Evolutionary conservation across 1,284 basidiomycete species (phyloP).

Genomic region (Ceratobasidium sp.): DNA sequence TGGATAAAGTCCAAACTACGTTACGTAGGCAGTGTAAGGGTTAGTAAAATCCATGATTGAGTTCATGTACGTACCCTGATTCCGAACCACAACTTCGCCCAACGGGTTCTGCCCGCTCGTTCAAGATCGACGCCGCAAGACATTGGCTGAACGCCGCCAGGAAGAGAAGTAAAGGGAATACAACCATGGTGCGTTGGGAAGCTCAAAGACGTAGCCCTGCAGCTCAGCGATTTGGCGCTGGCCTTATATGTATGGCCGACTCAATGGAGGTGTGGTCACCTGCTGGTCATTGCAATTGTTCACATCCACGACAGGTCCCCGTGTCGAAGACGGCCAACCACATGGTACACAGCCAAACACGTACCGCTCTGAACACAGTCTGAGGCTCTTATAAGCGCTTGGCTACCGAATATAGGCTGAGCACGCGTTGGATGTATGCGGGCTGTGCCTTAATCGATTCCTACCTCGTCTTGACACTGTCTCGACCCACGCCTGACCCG

Average conservation of each 20-base stretch:
- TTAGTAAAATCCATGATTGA: neutral
- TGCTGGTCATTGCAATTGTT: neutral
- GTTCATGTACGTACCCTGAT: neutral
- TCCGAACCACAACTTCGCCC: constrained; percentile 29
- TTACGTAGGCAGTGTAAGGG: neutral
- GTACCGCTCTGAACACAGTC: neutral
- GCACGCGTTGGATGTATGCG: neutral
- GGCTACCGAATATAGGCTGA: neutral
- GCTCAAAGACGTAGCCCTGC: too few relatives aligned
- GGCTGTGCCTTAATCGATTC: neutral
- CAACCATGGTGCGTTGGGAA: neutral
- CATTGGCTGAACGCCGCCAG: neutral
- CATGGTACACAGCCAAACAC: neutral
- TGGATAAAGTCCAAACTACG: constrained; percentile 1
- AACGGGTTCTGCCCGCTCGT: neutral
- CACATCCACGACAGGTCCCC: neutral
- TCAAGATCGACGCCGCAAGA: neutral
- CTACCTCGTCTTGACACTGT: too few relatives aligned
- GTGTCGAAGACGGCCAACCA: neutral
- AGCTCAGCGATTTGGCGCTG: too few relatives aligned
- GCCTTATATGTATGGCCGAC: too few relatives aligned
- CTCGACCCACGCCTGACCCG: too few relatives aligned
- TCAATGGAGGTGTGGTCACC: neutral
- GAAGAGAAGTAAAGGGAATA: neutral
- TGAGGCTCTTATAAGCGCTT: neutral